Conservation (phyloP, 1,284 basidiomycete genomes). For the Cryptococcus wingfieldii region DNA sequence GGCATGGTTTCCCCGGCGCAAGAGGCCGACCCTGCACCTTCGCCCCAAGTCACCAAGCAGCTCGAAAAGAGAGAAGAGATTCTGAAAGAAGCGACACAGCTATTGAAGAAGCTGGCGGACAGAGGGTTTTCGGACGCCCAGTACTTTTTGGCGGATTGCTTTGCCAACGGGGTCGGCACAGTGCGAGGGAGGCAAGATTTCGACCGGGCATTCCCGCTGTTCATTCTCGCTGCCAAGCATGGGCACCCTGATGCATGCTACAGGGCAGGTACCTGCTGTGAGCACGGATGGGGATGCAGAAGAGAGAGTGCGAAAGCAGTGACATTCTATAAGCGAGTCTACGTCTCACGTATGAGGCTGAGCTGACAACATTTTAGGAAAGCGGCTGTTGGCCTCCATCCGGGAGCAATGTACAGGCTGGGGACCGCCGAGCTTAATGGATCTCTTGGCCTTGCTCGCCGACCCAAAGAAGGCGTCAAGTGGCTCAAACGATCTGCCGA, state of each 20-base stretch:
- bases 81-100: constrained; percentile 73
- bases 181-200: constrained; percentile 86
- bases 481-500: constrained; percentile 97
- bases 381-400: constrained; percentile 84
- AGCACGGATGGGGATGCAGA: constrained; percentile 97
- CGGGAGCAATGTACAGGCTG: constrained; percentile 92
- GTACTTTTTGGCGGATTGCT: constrained; percentile 97
- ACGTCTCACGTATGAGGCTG: neutral
- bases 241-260: constrained; percentile 96
- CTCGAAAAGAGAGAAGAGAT: constrained; percentile 86
- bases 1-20: constrained; percentile 53
- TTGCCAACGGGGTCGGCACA: constrained; percentile 93
- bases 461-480: constrained; percentile 93
- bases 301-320: constrained; percentile 88
- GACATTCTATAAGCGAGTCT: constrained; percentile 69
- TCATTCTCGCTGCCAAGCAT: constrained; percentile 94
- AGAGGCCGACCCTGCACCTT: constrained; percentile 16
- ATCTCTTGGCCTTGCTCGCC: constrained; percentile 78
- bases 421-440: constrained; percentile 96
- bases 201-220: constrained; percentile 92
- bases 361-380: constrained; percentile 56
- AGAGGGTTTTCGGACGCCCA: constrained; percentile 90
- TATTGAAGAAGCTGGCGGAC: constrained; percentile 87
- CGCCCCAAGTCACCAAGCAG: constrained; percentile 60
- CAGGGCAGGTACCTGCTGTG: constrained; percentile 94